A percentile compares a stretch with the other conserved stretches of the same genome.
Evolutionary conservation across 371 early-diverging fungal species (phyloP).

Genomic region (Syncephalis fuscata): DNA sequence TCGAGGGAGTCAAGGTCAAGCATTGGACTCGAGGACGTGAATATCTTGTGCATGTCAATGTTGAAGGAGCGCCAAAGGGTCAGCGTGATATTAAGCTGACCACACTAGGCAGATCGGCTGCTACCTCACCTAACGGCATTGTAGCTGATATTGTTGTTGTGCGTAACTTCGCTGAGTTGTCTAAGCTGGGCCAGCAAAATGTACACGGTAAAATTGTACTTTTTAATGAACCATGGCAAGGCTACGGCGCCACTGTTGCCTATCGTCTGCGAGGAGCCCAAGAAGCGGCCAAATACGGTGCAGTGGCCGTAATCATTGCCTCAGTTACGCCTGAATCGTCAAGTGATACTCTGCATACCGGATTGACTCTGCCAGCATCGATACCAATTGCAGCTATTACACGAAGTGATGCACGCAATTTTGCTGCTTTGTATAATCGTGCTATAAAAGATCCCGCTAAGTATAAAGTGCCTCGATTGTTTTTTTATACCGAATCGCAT

Average conservation of each 20-base stretch:
- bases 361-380: conserved; percentile 14
- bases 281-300: conserved; percentile 28
- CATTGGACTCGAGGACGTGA: conserved; percentile 26
- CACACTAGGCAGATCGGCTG: conserved; percentile 27
- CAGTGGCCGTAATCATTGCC: conserved; percentile 26
- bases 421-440: conserved; percentile 19
- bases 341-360: conserved; percentile 25
- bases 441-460: conserved; percentile 1
- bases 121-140: conserved; percentile 20
- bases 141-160: conserved; percentile 25
- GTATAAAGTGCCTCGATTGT: conserved; percentile 17
- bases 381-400: conserved; percentile 33
- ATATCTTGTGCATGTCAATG: conserved; percentile 20
- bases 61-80: conserved; percentile 32
- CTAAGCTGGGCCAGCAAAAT: conserved; percentile 8
- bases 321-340: conserved; percentile 23
- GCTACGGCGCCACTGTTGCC: conserved; percentile 13
- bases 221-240: conserved; percentile 19
- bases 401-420: conserved; percentile 24
- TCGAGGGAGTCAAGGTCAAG: conserved; percentile 25
- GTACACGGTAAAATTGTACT: conserved; percentile 27
- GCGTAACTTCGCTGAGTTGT: conserved; percentile 21
- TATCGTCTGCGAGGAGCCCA: conserved; percentile 18
- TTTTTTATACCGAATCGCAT: conserved; percentile 18
- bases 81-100: conserved; percentile 20